phyloP scores from a whole-genome alignment of 441 rosid species.

The Gossypium trilobum region DNA sequence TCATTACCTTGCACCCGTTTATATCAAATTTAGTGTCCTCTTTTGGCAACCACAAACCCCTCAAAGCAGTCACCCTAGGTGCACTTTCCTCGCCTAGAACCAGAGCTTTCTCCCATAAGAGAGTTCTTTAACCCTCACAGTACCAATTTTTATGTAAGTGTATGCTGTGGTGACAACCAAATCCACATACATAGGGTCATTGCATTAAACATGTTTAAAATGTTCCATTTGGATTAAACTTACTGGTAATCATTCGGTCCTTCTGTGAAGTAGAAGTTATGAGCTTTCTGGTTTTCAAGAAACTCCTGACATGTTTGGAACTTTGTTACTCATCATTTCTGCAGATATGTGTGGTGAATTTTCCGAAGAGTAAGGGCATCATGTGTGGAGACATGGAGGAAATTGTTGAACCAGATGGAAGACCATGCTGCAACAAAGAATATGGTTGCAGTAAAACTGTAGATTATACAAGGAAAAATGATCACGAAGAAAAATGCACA shows the following conservation, averaged over 20 bases:
- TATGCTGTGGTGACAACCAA: too few species aligned
- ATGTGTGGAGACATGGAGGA: constrained; percentile 18
- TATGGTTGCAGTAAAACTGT: constrained; percentile 26
- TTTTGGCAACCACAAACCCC: too few species aligned
- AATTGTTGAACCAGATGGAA: constrained; percentile 20
- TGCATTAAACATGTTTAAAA: background rate
- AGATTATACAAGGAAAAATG: constrained; percentile 15
- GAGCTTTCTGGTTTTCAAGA: background rate
- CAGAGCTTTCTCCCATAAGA: background rate
- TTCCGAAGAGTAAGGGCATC: constrained; percentile 8
- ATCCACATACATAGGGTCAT: background rate
- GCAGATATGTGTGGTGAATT: constrained; percentile 15
- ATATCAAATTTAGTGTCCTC: background rate
- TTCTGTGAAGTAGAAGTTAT: background rate
- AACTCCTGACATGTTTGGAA: background rate
- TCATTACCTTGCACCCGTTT: background rate
- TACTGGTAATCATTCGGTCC: background rate
- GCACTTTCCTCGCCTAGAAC: background rate
- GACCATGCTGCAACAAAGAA: constrained; percentile 23
- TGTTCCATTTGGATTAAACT: background rate
- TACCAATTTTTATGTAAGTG: background rate
- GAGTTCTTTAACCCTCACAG: background rate
- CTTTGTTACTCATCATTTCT: constrained; percentile 6
- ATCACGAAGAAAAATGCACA: constrained; percentile 24
- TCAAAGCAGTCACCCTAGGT: too few species aligned